phyloP scores from a whole-genome alignment of 345 rosid genomes.

The Boechera divaricarpa region DNA sequence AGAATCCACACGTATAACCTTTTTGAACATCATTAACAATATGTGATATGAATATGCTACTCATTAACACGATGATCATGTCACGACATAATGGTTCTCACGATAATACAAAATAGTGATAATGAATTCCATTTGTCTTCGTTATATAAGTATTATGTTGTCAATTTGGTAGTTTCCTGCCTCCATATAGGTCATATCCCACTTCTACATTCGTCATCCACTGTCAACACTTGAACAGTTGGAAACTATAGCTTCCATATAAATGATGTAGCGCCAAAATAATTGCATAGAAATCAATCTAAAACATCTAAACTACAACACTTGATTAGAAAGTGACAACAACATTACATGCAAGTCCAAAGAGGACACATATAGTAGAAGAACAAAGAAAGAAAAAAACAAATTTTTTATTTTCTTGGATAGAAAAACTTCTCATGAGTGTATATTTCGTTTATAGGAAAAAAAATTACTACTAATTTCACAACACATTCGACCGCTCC shows the following conservation, averaged over 20 bases:
- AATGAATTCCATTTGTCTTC: not conserved
- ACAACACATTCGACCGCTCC: slow-evolving; percentile 16
- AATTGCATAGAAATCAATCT: not conserved
- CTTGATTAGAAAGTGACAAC: not conserved
- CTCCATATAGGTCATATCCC: not conserved
- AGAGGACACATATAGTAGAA: not conserved
- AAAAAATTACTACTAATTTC: not conserved
- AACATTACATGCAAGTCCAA: slow-evolving; percentile 15
- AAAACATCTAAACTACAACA: not conserved
- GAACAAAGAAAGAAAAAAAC: not conserved
- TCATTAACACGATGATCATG: not conserved
- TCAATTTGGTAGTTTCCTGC: not conserved
- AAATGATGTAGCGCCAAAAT: not conserved
- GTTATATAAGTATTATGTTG: not conserved
- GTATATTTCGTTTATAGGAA: not conserved
- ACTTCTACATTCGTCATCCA: not conserved
- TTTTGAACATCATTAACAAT: slow-evolving; percentile 5
- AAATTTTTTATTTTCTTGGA: not conserved
- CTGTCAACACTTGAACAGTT: not conserved
- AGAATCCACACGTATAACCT: not conserved
- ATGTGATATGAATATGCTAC: not conserved
- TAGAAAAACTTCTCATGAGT: not conserved
- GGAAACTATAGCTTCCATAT: not conserved
- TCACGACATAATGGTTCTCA: not conserved
- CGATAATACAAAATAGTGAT: not conserved